phyloP scores from a whole-genome alignment of 1,284 basidiomycete species.

The Cryptococcus deneoformans region DNA sequence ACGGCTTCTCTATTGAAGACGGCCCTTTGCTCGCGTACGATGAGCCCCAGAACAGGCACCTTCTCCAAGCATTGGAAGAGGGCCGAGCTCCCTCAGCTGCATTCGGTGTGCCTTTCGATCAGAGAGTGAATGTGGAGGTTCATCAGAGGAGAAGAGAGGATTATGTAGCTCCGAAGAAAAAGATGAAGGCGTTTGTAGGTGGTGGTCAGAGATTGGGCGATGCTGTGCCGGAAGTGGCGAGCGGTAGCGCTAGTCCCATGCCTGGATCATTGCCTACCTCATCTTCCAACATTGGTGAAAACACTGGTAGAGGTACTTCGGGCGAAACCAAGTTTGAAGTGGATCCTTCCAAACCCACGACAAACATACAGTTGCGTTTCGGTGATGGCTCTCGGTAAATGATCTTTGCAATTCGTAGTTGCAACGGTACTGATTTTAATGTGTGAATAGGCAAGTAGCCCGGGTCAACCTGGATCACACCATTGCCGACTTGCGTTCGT shows the following conservation, averaged over 20 bases:
- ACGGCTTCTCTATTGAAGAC: conserved; percentile 92
- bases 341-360: conserved; percentile 75
- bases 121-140: conserved; percentile 76
- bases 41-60: conserved; percentile 69
- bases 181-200: no score
- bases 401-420: background rate
- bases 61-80: conserved; percentile 73
- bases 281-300: conserved; percentile 6
- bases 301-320: conserved; percentile 23
- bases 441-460: conserved; percentile 63
- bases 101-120: conserved; percentile 72
- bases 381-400: conserved; percentile 83
- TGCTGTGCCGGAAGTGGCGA: conserved; percentile 52
- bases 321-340: conserved; percentile 66
- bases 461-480: conserved; percentile 92
- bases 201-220: conserved; percentile 68
- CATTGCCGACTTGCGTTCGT: conserved; percentile 76
- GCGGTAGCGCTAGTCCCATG: conserved; percentile 50
- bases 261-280: conserved; percentile 56
- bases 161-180: conserved; percentile 54
- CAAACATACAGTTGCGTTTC: conserved; percentile 85
- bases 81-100: conserved; percentile 78
- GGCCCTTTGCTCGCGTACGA: conserved; percentile 83
- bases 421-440: background rate
- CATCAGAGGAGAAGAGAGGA: conserved; percentile 58